phyloP scores from a whole-genome alignment of 2,329 filamentous ascomycete genomes.

The Graphilbum fragrans region DNA sequence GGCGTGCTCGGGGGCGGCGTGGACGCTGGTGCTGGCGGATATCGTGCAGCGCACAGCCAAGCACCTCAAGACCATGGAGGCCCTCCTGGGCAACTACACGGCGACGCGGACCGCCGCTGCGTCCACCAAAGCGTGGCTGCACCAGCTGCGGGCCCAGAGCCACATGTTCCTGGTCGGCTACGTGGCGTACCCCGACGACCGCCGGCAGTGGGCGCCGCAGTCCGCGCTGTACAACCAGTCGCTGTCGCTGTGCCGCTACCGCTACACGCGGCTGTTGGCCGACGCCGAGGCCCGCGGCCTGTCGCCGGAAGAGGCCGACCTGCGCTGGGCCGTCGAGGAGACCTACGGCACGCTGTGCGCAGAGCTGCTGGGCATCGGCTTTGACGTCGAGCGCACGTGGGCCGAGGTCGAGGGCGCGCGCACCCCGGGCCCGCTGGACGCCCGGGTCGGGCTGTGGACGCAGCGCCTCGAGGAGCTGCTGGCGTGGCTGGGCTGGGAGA shows the following conservation, averaged over 20 bases:
- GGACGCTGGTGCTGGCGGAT: conserved; percentile 26
- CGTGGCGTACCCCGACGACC: conserved; percentile 27
- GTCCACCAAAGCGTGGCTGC: conserved; percentile 17
- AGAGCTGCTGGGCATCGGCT: conserved; percentile 26
- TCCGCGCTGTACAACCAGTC: conserved; percentile 23
- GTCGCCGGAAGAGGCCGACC: conserved; percentile 20
- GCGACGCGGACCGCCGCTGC: conserved; percentile 13
- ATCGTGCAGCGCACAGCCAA: conserved; percentile 26
- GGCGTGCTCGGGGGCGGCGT: conserved; percentile 29
- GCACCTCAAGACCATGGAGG: conserved; percentile 19
- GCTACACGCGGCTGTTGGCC: conserved; percentile 24
- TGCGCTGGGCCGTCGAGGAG: conserved; percentile 27
- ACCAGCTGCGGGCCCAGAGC: conserved; percentile 21
- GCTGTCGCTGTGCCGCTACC: conserved; percentile 26
- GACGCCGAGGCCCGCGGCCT: conserved; percentile 14
- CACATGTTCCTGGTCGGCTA: conserved; percentile 31
- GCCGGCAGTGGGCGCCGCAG: conserved; percentile 16
- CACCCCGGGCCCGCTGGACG: conserved; percentile 6
- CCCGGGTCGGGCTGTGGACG: conserved; percentile 13
- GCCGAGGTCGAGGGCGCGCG: conserved; percentile 6
- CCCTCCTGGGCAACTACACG: conserved; percentile 11
- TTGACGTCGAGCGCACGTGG: conserved; percentile 28
- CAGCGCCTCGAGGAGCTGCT: conserved; percentile 26
- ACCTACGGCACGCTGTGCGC: conserved; percentile 26
- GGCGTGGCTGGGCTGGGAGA: conserved; percentile 38